Evolutionary conservation across 805 yeast genomes (phyloP), one percentile per base, ranked within the genome.

Genomic region (Candida morakotiae): DNA sequence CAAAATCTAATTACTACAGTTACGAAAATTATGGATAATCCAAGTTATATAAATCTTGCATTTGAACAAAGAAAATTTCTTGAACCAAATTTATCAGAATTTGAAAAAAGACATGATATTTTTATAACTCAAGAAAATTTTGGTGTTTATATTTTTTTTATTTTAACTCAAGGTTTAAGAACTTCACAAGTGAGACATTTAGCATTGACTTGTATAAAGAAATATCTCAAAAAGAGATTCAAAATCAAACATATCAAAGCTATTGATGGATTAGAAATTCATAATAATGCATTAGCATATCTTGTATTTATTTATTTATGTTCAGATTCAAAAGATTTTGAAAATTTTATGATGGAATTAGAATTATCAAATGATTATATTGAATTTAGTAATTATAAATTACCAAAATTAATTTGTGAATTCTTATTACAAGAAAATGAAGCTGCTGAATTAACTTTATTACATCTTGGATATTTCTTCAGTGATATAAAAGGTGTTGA

Each of bases 91-190:
- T 42, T 81, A 4, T 47, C 50, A 1, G 56, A 60, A 4, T 57
- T 70, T 42, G 89, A 83, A 46, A 39, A 45, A 0, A 15, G 56
- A 9, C 64, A 64, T 40, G 65, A 60, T 3, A 49, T 75, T 6
- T 46, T 46, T 8, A 55, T 80, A 39, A 60, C 64, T 1, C 53
- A 52, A 22, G 60, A 60, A 2, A 79, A 75, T 48, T 70, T 81
- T 45, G 78, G 81, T 39, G 65, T 69, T 20, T 64, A 76, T 14
- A 52, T 82, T 24, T 53, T 77, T 21, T 62, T 65, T 30, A 49
- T 73, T 15, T 56, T 76, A 14, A 62, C 75, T 3, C 79, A 73
- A 49, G 91, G 89, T 0, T 55, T 82, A 28, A 71, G 74, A 25
- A 57, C 77, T 7, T 77, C 87, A 6, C 78, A 74, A 39, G 65